Evolutionary conservation across 345 rosid genomes (phyloP).

Genomic region (Populus pruinosa): DNA sequence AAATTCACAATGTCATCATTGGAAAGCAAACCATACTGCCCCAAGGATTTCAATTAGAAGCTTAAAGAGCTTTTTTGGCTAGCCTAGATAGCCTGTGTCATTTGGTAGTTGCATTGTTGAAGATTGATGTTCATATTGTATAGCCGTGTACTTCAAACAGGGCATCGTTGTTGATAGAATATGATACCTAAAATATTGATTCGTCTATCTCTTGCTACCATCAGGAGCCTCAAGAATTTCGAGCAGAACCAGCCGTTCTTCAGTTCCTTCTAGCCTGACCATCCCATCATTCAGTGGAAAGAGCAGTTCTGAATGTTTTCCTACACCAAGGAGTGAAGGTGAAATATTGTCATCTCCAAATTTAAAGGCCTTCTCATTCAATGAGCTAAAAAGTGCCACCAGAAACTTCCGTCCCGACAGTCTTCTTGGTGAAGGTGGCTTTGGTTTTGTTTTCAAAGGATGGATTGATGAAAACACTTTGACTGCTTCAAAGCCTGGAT

Average conservation of each 20-base stretch:
- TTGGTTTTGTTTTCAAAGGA: constrained; percentile 91
- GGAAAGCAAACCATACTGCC: neutral
- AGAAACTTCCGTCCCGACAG: constrained; percentile 87
- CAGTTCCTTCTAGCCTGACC: constrained; percentile 56
- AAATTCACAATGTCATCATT: neutral
- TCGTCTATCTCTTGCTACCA: constrained; percentile 22
- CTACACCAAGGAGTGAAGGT: constrained; percentile 85
- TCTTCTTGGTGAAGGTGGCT: constrained; percentile 96
- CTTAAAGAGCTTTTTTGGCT: neutral
- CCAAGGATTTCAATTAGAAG: neutral
- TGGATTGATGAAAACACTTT: constrained; percentile 82
- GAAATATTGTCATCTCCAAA: constrained; percentile 86
- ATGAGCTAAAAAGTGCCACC: constrained; percentile 79
- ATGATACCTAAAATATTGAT: neutral
- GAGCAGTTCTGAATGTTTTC: constrained; percentile 52
- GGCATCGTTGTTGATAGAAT: neutral
- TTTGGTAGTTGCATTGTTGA: neutral
- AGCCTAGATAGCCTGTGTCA: neutral
- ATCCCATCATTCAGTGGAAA: constrained; percentile 55
- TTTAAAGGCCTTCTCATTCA: constrained; percentile 74
- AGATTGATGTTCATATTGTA: neutral
- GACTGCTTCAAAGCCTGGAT: constrained; percentile 73
- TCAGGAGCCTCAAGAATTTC: constrained; percentile 59
- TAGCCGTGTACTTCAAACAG: neutral
- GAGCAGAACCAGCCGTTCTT: constrained; percentile 70